Conservation (phyloP, 2,329 filamentous ascomycete genomes). For the Phialemonium atrogriseum region DNA sequence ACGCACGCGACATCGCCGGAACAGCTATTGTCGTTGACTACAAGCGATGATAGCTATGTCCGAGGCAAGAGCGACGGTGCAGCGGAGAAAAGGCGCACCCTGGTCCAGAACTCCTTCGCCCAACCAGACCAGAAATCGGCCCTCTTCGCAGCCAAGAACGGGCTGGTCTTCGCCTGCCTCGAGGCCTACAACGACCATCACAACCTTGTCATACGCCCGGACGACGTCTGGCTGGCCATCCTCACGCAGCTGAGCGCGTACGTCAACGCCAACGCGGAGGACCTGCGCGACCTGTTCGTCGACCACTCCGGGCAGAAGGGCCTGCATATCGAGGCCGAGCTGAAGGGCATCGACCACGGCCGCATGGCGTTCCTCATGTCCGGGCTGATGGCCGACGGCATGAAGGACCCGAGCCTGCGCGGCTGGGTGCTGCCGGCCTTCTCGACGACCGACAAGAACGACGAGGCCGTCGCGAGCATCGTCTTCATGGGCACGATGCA, state of each 20-base stretch:
- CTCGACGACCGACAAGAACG: conserved; percentile 36
- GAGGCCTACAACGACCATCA: conserved; percentile 35
- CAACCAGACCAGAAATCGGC: conserved; percentile 12
- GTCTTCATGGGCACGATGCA: conserved; percentile 44
- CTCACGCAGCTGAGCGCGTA: conserved; percentile 37
- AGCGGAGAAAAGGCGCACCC: background rate
- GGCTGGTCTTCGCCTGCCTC: conserved; percentile 27
- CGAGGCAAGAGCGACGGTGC: background rate
- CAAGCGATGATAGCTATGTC: conserved; percentile 10
- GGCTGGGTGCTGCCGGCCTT: conserved; percentile 44
- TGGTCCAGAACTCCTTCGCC: conserved; percentile 17
- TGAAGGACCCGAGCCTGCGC: conserved; percentile 30
- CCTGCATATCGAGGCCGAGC: conserved; percentile 9
- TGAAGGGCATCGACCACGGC: conserved; percentile 15
- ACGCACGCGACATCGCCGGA: conserved; percentile 10
- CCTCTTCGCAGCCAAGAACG: conserved; percentile 20
- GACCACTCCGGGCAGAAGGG: conserved; percentile 24
- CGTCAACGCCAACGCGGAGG: conserved; percentile 36
- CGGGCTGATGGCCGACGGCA: conserved; percentile 26
- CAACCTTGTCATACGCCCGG: conserved; percentile 37
- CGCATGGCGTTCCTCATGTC: conserved; percentile 27
- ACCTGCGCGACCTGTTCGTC: conserved; percentile 33
- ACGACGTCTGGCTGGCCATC: conserved; percentile 46
- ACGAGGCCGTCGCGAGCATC: conserved; percentile 33
- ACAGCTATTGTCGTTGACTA: conserved; percentile 9